These are phyloP conservation scores for Trichoderma orchidacearum DNA, from an alignment of 495 filamentous ascomycete species.

Conservation along the genomic window DNA sequence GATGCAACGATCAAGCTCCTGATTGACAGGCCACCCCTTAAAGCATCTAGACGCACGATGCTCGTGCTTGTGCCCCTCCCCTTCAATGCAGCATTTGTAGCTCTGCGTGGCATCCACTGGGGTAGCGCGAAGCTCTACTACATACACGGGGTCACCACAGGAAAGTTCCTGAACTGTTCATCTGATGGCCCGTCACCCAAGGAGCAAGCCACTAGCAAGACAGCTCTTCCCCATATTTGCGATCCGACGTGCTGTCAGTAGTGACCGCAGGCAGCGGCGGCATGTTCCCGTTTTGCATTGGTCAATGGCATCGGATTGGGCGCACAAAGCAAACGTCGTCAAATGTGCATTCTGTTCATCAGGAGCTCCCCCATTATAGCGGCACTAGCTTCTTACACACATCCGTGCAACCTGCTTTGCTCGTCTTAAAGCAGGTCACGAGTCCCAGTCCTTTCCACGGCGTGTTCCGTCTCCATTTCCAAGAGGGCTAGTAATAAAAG, in stretches of 20 bases:
- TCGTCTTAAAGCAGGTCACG: not conserved
- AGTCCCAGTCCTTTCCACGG: too few species aligned
- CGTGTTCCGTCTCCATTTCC: not conserved
- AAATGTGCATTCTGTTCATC: too few species aligned
- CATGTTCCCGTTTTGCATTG: not conserved
- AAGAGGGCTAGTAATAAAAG: too few species aligned
- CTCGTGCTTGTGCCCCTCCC: too few species aligned
- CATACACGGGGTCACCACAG: too few species aligned
- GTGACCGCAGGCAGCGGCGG: too few species aligned
- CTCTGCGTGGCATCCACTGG: too few species aligned
- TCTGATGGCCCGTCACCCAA: not conserved
- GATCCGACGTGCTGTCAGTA: too few species aligned
- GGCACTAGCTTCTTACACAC: not conserved
- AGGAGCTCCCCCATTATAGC: not conserved
- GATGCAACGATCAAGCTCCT: not conserved
- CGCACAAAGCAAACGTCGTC: too few species aligned
- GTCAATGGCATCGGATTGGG: not conserved
- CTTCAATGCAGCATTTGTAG: too few species aligned
- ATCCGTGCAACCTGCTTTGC: not conserved
- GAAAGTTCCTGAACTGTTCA: not conserved
- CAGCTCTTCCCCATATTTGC: not conserved
- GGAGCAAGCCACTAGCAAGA: not conserved
- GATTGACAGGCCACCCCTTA: not conserved
- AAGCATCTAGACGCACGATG: too few species aligned
- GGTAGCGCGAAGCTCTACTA: too few species aligned